A percentile compares a stretch with the other conserved stretches of the same genome.
These are phyloP conservation scores for Tulasnella sp. DNA, from an alignment of 768 basidiomycete species.

Conservation along the genomic window DNA sequence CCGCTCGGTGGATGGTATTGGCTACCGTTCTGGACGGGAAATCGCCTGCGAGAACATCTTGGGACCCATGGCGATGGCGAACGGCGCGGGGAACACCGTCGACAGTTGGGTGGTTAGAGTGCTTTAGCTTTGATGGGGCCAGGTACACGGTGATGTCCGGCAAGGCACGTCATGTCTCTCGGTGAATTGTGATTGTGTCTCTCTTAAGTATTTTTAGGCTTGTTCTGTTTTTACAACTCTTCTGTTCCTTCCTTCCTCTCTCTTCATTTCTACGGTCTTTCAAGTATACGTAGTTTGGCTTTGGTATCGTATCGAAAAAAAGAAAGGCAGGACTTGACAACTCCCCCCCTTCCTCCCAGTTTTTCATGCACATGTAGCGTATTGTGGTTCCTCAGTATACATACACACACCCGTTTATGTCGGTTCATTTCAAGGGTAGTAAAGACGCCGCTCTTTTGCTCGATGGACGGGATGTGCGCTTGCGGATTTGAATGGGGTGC, in stretches of 20 bases:
- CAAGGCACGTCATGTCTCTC: not conserved
- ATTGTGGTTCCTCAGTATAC: no score
- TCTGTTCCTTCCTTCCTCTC: not conserved
- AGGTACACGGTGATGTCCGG: no score
- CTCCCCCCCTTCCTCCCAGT: not conserved
- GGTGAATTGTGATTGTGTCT: not conserved
- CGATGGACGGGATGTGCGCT: not conserved
- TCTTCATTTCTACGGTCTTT: no score
- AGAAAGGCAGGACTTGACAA: not conserved
- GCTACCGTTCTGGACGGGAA: slow-evolving; percentile 80
- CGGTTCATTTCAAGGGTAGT: no score
- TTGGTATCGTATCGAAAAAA: not conserved
- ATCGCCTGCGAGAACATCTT: slow-evolving; percentile 78
- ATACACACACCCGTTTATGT: no score
- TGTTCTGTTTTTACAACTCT: no score
- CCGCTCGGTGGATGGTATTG: slow-evolving; percentile 72
- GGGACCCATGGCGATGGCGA: slow-evolving; percentile 39
- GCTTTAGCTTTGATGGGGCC: not conserved
- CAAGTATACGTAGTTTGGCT: not conserved
- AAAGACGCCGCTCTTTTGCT: not conserved
- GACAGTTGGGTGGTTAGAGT: not conserved
- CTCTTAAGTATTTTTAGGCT: not conserved
- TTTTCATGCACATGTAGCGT: no score
- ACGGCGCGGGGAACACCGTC: not conserved
- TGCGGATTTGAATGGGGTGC: no score